Base-by-base conservation (phyloP, 108 stramenopile species). In the Nitzschia sp. region DNA sequence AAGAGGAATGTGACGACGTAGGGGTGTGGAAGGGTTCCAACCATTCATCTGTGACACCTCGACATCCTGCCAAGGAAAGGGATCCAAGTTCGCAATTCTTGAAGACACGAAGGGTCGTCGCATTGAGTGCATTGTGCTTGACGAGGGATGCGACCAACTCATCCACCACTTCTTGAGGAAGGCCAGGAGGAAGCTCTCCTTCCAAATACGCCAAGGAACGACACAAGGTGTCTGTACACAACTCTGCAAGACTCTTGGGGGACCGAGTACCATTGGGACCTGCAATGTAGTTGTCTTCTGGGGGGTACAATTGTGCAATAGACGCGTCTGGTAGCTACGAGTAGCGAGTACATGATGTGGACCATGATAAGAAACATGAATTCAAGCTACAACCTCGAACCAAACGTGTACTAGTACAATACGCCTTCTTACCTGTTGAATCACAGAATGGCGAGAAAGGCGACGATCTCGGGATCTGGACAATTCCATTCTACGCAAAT, bases 41-140 rank as follows among this genome's bases (percentile, higher is more conserved):
- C 92, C 92, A 93, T 50, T 85, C 82, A 63, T 93, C 92, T 3
- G 75, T 84, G 1, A 93, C 92, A n/a, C 88, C 88, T 9, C 92
- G 79, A 53, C 86, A 87, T 17, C 83, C 76, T 6, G 86, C 64
- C 50, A 93, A 54, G n/a, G 60, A 71, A 40, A 93, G 70, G 7
- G 63, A 54, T 10, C 62, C 65, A 21, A 89, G 53, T 74, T 93
- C 92, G 59, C 92, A 89, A 25, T 85, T 83, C 44, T 67, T 43
- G 37, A 93, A 61, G 14, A 76, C 76, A 10, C 81, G 63, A 34
- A 93, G 71, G 0, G 88, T 91, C 0, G 89, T 88, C 8, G 79
- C 70, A 57, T 90, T 93, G 34, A 90, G 55, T 41, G 92, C 89
- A 24, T 84, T 81, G 57, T 90, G 86, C 39, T 76, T 73, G 0